Evolutionary conservation across 257 asterid genomes (phyloP), one percentile per base, ranked within the genome.

Genomic region (Buddleja alternifolia): DNA sequence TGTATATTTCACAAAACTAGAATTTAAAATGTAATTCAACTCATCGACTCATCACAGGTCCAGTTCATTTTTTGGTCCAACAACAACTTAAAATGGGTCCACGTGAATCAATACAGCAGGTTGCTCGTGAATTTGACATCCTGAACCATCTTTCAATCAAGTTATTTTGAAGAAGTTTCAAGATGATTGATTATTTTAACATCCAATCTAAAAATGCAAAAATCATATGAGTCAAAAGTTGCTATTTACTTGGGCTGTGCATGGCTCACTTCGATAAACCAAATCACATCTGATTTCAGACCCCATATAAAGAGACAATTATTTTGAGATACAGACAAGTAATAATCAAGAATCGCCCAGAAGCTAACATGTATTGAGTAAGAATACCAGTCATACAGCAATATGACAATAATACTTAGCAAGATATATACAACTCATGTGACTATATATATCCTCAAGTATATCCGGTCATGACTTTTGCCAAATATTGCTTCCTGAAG

Each of bases 111-210:
- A 1, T 32, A 2, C 46, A 34, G 29, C 8, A 6, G 47, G 25
- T 29, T 25, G 7, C 19, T 11, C 4, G 15, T 19, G 52, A 61
- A 66, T 20, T 14, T 42, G 19, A 40, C 32, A 46, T 61, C 52
- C 23, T 10, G 6, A 9, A 16, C 5, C 34, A 11, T 19, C 56
- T 45, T 42, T 44, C 20, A 36, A 58, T 14, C 25, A 58, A 10
- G 4, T 47, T 46, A 62, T 45, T 36, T 15, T 3, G 48, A 16
- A 37, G 39, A 56, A 51, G 17, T 20, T 50, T 36, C 21, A 16
- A 20, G 71, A 50, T 50, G 52, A 53, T 39, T 57, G 32, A 48
- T 60, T 21, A 15, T 60, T 40, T 10, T 32, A 40, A 60, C 15
- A 11, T 66, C 50, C 37, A 10, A 51, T 34, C 15, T 39, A 10